Percentiles rank a stretch among this genome's conserved stretches.
Evolutionary conservation across 768 basidiomycete genomes (phyloP).

Genomic region (Mrakia blollopis): DNA sequence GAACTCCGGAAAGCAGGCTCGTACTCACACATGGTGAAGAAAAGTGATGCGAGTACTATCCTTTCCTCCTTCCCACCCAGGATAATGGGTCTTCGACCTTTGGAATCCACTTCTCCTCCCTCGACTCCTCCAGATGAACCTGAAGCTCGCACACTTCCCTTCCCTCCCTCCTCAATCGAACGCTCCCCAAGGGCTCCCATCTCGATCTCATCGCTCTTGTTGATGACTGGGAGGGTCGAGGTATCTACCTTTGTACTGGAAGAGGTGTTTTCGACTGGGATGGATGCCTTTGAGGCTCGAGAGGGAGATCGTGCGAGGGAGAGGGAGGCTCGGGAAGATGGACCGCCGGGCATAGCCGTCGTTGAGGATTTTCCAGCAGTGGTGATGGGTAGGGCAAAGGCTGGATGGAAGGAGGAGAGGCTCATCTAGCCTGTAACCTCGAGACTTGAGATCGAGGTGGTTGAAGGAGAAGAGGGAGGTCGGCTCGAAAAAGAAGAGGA

Average conservation of each 20-base stretch:
- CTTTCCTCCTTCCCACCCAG: conserved; percentile 16
- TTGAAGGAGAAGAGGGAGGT: too few relatives aligned
- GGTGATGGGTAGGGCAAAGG: background rate
- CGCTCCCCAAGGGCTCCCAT: background rate
- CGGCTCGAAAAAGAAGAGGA: too few relatives aligned
- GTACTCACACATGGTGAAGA: conserved; percentile 17
- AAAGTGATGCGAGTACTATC: background rate
- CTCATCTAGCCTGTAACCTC: background rate
- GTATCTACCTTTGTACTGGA: background rate
- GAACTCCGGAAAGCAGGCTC: background rate
- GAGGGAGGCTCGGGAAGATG: background rate
- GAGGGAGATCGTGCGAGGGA: background rate
- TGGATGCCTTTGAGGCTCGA: background rate
- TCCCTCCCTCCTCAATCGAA: background rate
- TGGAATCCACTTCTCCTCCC: background rate
- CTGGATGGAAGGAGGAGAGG: background rate
- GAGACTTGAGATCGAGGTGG: background rate
- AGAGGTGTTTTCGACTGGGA: background rate
- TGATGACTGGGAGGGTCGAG: background rate
- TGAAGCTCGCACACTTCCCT: background rate
- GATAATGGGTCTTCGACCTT: conserved; percentile 12
- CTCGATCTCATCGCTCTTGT: background rate
- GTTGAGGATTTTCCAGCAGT: background rate
- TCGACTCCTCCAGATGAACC: background rate
- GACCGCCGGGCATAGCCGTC: background rate